Evolutionary conservation across 129 eudicot species (phyloP), one percentile per base, ranked within the genome.

Genomic region (Cynara cardunculus): DNA sequence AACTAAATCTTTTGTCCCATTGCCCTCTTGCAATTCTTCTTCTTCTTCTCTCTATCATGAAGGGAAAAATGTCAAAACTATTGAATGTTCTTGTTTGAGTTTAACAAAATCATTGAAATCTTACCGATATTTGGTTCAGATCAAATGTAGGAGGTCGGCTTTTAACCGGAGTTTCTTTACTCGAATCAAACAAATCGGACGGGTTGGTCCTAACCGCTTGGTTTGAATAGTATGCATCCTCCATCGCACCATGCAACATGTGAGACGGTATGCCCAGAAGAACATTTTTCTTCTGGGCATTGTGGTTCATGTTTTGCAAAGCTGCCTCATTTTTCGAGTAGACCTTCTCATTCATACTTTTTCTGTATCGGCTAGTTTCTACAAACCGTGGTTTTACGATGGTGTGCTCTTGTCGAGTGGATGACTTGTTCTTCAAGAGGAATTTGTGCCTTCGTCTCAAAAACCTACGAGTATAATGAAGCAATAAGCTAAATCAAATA

Each of bases 121-220:
- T 69, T 82, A 91, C 91, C 78, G 88, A 87, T 53, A 84, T 78
- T 70, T 85, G 88, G 89, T 91, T 91, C 74, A 91, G 74, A 76
- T 91, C 93, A 25, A 91, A 89, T 26, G 83, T 69, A 24, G 88
- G 90, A 68, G 86, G 85, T 64, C 85, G 78, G 74, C 27, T 85
- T 28, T 78, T 75, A 37, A 62, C 65, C 0, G 80, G 24, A 75
- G 87, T 30, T 31, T 82, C 89, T 74, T 69, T 86, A 0, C 76
- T 77, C 62, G 71, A 69, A 78, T 84, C 78, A 41, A 56, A 39
- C 25, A 76, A 28, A 28, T 59, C 30, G 4, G 24, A 31, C 56
- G 49, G 34, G 31, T 59, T 56, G 24, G 59, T 39, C 62, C 69
- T 86, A 70, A 78, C 81, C 67, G 14, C 84, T 59, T 76, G 82